phyloP scores from a whole-genome alignment of 2,329 filamentous ascomycete genomes.

The Stromatinia cepivora region DNA sequence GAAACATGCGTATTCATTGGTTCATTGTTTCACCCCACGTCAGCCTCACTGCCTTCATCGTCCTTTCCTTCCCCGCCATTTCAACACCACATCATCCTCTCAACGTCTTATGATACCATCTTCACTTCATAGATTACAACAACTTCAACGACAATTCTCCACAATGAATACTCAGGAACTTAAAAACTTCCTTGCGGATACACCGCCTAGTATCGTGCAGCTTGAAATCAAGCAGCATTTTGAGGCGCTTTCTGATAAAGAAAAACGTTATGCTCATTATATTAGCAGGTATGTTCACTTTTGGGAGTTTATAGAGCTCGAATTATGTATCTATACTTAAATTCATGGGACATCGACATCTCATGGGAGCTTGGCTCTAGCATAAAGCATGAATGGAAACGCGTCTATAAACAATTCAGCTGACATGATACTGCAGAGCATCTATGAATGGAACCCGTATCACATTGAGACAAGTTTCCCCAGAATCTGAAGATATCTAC shows the following conservation, averaged over 20 bases:
- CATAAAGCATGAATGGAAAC: neutral
- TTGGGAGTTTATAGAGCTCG: neutral
- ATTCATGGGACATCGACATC: neutral
- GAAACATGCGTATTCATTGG: conserved; percentile 20
- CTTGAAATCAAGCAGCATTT: conserved; percentile 94
- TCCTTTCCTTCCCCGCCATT: conserved; percentile 12
- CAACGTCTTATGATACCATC: conserved; percentile 22
- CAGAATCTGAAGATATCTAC: conserved; percentile 78
- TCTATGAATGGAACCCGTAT: conserved; percentile 76
- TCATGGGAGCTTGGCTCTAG: neutral
- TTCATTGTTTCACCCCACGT: conserved; percentile 19
- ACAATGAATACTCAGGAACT: conserved; percentile 60
- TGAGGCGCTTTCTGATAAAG: conserved; percentile 68
- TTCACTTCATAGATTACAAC: conserved; percentile 31
- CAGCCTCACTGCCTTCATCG: conserved; percentile 12
- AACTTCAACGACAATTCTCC: conserved; percentile 32
- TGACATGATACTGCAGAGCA: conserved; percentile 52
- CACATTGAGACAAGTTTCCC: conserved; percentile 77
- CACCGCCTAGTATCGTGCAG: conserved; percentile 82
- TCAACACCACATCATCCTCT: conserved; percentile 6
- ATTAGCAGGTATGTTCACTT: conserved; percentile 66
- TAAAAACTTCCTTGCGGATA: conserved; percentile 84
- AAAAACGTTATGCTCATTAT: conserved; percentile 90
- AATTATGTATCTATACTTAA: neutral
- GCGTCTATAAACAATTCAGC: conserved; percentile 21